phyloP scores from a whole-genome alignment of 2,329 filamentous ascomycete species.

The Lachnellula cervina region DNA sequence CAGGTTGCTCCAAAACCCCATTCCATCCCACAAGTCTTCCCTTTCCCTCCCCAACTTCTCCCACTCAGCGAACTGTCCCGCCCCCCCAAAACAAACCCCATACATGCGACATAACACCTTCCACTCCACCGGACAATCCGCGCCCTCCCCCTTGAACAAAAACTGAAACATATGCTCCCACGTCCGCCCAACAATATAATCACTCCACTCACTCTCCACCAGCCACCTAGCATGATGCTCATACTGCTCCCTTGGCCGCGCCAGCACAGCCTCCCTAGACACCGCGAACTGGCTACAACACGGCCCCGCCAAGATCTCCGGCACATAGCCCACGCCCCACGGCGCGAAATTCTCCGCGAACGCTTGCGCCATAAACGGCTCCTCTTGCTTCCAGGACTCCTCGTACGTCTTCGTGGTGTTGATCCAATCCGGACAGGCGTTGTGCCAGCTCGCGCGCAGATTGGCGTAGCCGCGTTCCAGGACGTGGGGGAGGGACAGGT shows the following conservation, averaged over 20 bases:
- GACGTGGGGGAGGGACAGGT: slow-evolving; percentile 35
- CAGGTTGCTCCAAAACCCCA: background rate
- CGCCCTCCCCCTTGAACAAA: slow-evolving; percentile 9
- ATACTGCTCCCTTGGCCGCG: slow-evolving; percentile 47
- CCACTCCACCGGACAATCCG: slow-evolving; percentile 15
- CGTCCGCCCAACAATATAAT: slow-evolving; percentile 50
- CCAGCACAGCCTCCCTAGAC: slow-evolving; percentile 44
- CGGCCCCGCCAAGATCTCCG: slow-evolving; percentile 45
- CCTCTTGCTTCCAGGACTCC: slow-evolving; percentile 30
- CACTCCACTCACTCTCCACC: slow-evolving; percentile 45
- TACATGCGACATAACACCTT: background rate
- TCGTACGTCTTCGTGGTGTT: slow-evolving; percentile 31
- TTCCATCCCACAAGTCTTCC: background rate
- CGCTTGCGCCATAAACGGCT: slow-evolving; percentile 8
- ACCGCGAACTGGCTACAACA: slow-evolving; percentile 64
- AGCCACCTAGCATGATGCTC: slow-evolving; percentile 53
- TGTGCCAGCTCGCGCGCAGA: slow-evolving; percentile 49
- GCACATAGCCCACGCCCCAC: slow-evolving; percentile 27
- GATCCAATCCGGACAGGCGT: slow-evolving; percentile 52
- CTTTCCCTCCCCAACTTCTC: background rate
- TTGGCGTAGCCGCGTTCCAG: slow-evolving; percentile 49
- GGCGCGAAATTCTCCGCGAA: slow-evolving; percentile 9
- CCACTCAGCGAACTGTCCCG: background rate
- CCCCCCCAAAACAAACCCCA: background rate
- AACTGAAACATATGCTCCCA: slow-evolving; percentile 60